Percentiles rank a stretch among this genome's conserved stretches.
These are phyloP conservation scores for Aechmea fasciata DNA, from an alignment of 176 grass and related monocot genomes.

Conservation along the genomic window DNA sequence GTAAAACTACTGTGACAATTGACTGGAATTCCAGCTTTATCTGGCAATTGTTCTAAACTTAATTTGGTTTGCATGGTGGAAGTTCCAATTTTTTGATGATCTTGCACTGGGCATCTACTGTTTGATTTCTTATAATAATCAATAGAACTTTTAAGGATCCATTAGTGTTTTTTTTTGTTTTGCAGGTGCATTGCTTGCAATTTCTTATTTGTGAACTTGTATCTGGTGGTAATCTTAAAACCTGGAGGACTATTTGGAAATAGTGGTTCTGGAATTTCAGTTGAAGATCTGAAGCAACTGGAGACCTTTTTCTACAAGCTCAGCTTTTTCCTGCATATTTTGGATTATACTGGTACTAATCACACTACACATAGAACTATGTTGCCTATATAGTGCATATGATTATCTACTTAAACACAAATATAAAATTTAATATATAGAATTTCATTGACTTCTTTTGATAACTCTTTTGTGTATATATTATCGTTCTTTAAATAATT, in stretches of 20 bases:
- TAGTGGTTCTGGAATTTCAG: conserved; percentile 87
- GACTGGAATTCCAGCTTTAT: no score
- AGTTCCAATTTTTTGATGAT: no score
- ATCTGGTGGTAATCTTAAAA: conserved; percentile 92
- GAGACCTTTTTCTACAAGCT: conserved; percentile 99
- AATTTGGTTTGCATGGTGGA: no score
- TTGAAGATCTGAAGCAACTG: conserved; percentile 94
- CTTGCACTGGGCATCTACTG: no score
- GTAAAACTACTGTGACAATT: no score
- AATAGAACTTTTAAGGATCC: neutral
- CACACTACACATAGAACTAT: neutral
- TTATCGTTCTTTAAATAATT: conserved; percentile 3
- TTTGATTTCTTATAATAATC: conserved; percentile 1
- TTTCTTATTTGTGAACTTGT: conserved; percentile 95
- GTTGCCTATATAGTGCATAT: neutral
- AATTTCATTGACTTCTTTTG: conserved; percentile 1
- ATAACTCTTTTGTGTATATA: conserved; percentile 1
- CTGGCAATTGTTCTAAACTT: no score
- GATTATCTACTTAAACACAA: neutral
- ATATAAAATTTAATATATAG: neutral
- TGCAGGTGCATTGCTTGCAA: conserved; percentile 94
- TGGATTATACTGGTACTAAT: conserved; percentile 81
- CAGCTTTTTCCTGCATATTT: conserved; percentile 97
- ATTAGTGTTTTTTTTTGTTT: conserved; percentile 13
- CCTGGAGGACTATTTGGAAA: conserved; percentile 96